Evolutionary conservation across 805 yeast species (phyloP).

Genomic region (Pichia rugopelliculosa): DNA sequence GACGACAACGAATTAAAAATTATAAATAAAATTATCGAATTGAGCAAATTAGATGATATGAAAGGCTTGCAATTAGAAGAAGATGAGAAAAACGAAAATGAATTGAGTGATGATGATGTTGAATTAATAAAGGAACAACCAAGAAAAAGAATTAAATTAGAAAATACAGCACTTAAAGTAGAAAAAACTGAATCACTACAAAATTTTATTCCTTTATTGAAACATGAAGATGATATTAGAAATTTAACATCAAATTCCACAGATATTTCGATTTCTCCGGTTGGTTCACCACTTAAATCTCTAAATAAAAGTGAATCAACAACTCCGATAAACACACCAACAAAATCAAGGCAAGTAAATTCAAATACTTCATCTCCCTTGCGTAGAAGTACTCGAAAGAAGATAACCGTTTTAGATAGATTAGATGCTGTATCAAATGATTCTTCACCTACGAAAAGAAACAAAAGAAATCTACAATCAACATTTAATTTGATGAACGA

Average conservation of each 20-base stretch:
- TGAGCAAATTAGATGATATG: constrained; percentile 28
- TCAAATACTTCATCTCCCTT: constrained; percentile 1
- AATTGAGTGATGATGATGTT: constrained; percentile 3
- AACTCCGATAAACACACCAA: not conserved
- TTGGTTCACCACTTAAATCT: not conserved
- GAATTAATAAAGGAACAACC: not conserved
- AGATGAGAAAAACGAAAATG: constrained; percentile 11
- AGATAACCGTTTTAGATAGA: not conserved
- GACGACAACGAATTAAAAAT: constrained; percentile 35
- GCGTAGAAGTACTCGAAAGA: not conserved
- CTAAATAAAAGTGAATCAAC: not conserved
- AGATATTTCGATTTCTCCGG: not conserved
- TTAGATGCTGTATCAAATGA: constrained; percentile 1
- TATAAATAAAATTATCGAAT: constrained; percentile 40
- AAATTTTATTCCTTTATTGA: not conserved
- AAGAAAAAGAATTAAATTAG: not conserved
- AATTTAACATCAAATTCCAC: not conserved
- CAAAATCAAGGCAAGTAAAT: not conserved
- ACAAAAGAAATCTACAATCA: constrained; percentile 2
- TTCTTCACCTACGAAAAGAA: constrained; percentile 5
- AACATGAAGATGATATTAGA: not conserved
- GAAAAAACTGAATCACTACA: not conserved
- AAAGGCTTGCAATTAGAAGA: constrained; percentile 16
- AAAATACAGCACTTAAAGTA: not conserved
- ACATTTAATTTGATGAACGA: constrained; percentile 13